Evolutionary conservation across 169 alveolate species (phyloP).

Genomic region (Plasmodium knowlesi): DNA sequence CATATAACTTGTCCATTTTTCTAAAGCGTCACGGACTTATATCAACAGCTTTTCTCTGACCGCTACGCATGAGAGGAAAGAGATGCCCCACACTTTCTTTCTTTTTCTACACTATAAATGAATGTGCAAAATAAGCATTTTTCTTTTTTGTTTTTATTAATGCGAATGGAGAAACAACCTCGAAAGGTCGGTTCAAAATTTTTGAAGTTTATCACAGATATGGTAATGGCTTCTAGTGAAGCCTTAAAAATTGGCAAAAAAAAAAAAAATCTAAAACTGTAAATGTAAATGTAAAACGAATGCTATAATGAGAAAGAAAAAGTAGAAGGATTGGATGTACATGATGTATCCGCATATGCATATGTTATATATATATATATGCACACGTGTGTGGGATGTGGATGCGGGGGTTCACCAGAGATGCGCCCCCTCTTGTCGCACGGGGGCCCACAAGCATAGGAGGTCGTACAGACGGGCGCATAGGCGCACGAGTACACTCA

Average conservation of each 20-base stretch:
- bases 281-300: slow-evolving; percentile 57
- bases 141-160: neutral
- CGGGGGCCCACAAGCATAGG: neutral
- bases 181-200: neutral
- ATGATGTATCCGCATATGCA: slow-evolving; percentile 38
- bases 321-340: slow-evolving; percentile 11
- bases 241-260: slow-evolving; percentile 78
- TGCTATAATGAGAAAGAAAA: slow-evolving; percentile 57
- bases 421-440: neutral
- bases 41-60: neutral
- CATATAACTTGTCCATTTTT: neutral
- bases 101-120: neutral
- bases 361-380: slow-evolving; percentile 51
- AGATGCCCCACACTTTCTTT: neutral
- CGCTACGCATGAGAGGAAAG: neutral
- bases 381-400: slow-evolving; percentile 21
- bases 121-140: neutral
- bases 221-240: slow-evolving; percentile 88
- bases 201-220: neutral
- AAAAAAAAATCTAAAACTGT: slow-evolving; percentile 45
- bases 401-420: slow-evolving; percentile 36
- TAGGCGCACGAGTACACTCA: neutral
- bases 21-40: neutral
- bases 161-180: neutral
- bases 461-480: neutral